Conservation (phyloP, 306 rosid genomes). For the Prunus dulcis region DNA sequence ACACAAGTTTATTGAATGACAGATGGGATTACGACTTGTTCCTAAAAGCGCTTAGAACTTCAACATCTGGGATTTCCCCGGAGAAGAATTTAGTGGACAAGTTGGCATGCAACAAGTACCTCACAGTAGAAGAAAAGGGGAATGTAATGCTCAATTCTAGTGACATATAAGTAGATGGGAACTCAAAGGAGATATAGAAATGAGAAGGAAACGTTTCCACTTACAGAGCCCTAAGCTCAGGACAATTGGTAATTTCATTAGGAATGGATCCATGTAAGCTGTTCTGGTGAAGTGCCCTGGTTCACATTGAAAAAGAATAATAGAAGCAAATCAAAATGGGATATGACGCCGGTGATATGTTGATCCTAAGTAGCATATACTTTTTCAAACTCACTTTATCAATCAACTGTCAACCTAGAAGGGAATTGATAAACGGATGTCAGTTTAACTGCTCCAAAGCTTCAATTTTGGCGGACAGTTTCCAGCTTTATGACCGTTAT, state of each 20-base stretch:
- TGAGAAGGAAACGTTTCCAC: slow-evolving; percentile 19
- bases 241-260: slow-evolving; percentile 71
- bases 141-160: neutral
- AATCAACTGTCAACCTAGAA: neutral
- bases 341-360: neutral
- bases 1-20: neutral
- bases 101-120: slow-evolving; percentile 58
- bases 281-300: slow-evolving; percentile 94
- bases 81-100: slow-evolving; percentile 85
- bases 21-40: slow-evolving; percentile 50
- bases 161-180: neutral
- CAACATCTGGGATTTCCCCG: slow-evolving; percentile 93
- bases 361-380: neutral
- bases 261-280: slow-evolving; percentile 90
- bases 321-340: neutral
- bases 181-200: neutral
- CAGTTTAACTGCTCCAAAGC: neutral
- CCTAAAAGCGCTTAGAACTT: slow-evolving; percentile 79
- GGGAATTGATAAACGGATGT: neutral
- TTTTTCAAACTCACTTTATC: neutral
- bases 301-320: slow-evolving; percentile 17
- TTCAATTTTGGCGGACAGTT: neutral
- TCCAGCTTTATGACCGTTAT: neutral
- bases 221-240: slow-evolving; percentile 91
- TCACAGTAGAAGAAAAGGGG: slow-evolving; percentile 17